Conservation (phyloP, 1,284 basidiomycete genomes). For the Malassezia vespertilionis region DNA sequence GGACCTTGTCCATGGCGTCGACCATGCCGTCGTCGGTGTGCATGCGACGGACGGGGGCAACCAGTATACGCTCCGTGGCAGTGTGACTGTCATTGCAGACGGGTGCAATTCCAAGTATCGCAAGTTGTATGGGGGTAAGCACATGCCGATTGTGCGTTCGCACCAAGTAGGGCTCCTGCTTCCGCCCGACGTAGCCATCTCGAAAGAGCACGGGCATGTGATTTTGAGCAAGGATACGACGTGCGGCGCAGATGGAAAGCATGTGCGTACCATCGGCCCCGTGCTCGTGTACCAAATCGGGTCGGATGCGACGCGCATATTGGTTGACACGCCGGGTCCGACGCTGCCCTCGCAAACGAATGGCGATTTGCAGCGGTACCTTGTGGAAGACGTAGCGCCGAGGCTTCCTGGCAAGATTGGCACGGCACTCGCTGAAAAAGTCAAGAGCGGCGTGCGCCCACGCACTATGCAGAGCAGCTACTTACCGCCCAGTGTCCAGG, state of each 20-base stretch:
- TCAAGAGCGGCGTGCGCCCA: constrained; percentile 30
- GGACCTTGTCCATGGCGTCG: constrained; percentile 27
- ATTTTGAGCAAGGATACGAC: constrained; percentile 53
- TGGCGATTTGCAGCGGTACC: constrained; percentile 51
- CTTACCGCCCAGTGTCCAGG: constrained; percentile 74
- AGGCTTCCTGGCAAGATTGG: constrained; percentile 37
- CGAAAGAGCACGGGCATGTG: constrained; percentile 66
- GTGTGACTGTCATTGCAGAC: constrained; percentile 79
- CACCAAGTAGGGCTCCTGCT: constrained; percentile 74
- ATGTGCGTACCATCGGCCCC: constrained; percentile 53
- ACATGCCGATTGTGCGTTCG: constrained; percentile 55
- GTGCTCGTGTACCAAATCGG: constrained; percentile 82
- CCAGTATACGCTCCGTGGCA: constrained; percentile 53
- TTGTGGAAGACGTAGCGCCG: constrained; percentile 33
- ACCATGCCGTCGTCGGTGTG: constrained; percentile 28
- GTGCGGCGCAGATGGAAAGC: background rate
- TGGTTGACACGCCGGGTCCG: constrained; percentile 71
- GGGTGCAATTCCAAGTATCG: constrained; percentile 87
- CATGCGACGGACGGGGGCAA: constrained; percentile 18
- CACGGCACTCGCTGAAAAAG: constrained; percentile 24
- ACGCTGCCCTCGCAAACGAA: constrained; percentile 65
- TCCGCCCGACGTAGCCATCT: constrained; percentile 51
- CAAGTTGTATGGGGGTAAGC: constrained; percentile 50
- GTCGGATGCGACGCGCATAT: constrained; percentile 67
- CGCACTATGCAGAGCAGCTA: constrained; percentile 93